These are phyloP conservation scores for Omphalea diandra DNA, from an alignment of 441 rosid species.

Conservation along the genomic window DNA sequence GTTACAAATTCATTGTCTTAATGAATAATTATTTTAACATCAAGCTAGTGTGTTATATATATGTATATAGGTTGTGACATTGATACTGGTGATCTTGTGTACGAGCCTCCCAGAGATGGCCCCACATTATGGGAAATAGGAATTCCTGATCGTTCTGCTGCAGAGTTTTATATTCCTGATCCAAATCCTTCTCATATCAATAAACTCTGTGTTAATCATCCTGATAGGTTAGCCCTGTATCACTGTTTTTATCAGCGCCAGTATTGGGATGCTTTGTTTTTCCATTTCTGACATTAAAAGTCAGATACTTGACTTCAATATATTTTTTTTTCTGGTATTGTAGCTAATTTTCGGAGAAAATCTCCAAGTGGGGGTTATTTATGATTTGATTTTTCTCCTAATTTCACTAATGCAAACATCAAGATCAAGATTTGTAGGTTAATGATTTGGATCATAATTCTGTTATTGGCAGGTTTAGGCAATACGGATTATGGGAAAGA, in stretches of 20 bases:
- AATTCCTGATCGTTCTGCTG: constrained; percentile 70
- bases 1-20: neutral
- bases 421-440: too few relatives aligned
- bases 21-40: neutral
- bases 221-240: constrained; percentile 47
- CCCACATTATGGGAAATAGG: constrained; percentile 90
- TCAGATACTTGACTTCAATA: too few relatives aligned
- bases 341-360: too few relatives aligned
- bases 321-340: too few relatives aligned
- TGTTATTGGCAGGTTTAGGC: constrained; percentile 54
- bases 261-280: too few relatives aligned
- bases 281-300: too few relatives aligned
- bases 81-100: constrained; percentile 51
- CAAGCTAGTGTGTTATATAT: neutral
- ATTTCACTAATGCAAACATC: too few relatives aligned
- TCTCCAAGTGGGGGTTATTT: too few relatives aligned
- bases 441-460: neutral
- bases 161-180: constrained; percentile 70
- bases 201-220: constrained; percentile 62
- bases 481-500: constrained; percentile 60
- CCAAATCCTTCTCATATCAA: constrained; percentile 62
- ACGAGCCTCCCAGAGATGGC: constrained; percentile 72
- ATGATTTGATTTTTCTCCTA: too few relatives aligned
- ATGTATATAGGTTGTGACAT: constrained; percentile 49
- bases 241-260: too few relatives aligned